Evolutionary conservation across 176 grass and related monocot species (phyloP).

Genomic region (Rhynchospora breviuscula): DNA sequence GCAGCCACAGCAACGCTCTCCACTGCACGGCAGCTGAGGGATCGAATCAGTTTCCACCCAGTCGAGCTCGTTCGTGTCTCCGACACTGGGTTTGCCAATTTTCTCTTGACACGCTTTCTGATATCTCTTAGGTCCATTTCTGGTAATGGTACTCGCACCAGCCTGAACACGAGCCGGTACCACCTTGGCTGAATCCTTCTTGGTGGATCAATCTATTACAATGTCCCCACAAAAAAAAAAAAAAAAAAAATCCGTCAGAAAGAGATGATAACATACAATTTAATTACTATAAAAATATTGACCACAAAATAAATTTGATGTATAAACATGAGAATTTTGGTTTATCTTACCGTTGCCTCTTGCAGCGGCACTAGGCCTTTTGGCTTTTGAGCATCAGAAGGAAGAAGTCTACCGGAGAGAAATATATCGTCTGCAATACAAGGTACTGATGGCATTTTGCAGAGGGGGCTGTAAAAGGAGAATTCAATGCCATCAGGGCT

Average conservation of each 20-base stretch:
- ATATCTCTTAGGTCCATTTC: slow-evolving; percentile 73
- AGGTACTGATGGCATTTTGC: background rate
- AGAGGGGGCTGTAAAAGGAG: slow-evolving; percentile 16
- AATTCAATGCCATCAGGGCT: slow-evolving; percentile 18
- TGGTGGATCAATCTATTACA: slow-evolving; percentile 4
- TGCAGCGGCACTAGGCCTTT: background rate
- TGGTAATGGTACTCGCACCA: slow-evolving; percentile 43
- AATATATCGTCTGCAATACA: slow-evolving; percentile 34
- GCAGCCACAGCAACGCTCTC: slow-evolving; percentile 48
- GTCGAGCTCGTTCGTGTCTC: slow-evolving; percentile 13
- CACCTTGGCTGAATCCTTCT: slow-evolving; percentile 29
- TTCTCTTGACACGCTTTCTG: slow-evolving; percentile 45
- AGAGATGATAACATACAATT: background rate
- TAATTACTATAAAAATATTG: background rate
- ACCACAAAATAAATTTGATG: background rate
- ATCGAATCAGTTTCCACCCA: slow-evolving; percentile 59
- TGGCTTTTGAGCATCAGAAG: background rate
- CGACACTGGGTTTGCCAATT: background rate
- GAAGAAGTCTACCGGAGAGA: slow-evolving; percentile 20
- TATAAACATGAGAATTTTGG: background rate
- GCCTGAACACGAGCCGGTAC: slow-evolving; percentile 42
- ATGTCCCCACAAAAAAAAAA: background rate
- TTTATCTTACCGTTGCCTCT: slow-evolving; percentile 1
- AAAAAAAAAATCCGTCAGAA: background rate
- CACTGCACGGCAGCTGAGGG: slow-evolving; percentile 64